Conservation (phyloP, 1,139 yeast genomes). For the Sugiyamaella xylanicola region DNA sequence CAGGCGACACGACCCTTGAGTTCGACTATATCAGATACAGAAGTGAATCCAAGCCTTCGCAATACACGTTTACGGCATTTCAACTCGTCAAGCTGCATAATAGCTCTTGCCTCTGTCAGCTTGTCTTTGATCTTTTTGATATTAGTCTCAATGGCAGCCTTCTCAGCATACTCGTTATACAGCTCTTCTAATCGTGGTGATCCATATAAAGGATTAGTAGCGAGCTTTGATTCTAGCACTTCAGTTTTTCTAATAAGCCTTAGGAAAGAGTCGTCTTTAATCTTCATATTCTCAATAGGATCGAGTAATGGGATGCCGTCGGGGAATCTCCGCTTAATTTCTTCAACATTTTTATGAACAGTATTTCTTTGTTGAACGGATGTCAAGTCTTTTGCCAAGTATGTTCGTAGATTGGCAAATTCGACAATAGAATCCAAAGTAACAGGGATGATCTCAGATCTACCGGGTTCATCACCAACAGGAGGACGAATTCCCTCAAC, state of each 20-base stretch:
- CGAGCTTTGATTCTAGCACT: conserved; percentile 73
- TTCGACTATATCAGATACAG: conserved; percentile 80
- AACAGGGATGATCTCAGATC: conserved; percentile 80
- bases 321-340: conserved; percentile 79
- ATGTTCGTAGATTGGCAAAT: conserved; percentile 78
- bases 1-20: conserved; percentile 96
- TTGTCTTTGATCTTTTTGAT: conserved; percentile 63
- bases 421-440: conserved; percentile 74
- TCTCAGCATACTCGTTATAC: conserved; percentile 64
- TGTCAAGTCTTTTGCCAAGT: conserved; percentile 77
- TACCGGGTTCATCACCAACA: conserved; percentile 63
- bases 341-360: conserved; percentile 74
- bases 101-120: conserved; percentile 82
- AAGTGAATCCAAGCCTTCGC: conserved; percentile 81
- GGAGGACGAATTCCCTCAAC: conserved; percentile 93
- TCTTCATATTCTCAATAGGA: conserved; percentile 91
- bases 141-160: conserved; percentile 62
- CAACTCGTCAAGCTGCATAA: conserved; percentile 90
- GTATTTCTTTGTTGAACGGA: conserved; percentile 70
- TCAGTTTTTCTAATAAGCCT: conserved; percentile 73
- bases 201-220: conserved; percentile 67
- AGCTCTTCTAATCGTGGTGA: conserved; percentile 63
- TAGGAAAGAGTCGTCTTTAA: conserved; percentile 74
- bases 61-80: conserved; percentile 90
- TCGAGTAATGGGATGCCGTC: conserved; percentile 88